Evolutionary conservation across 305 asterid genomes (phyloP).

Genomic region (Petunia hybrid): DNA sequence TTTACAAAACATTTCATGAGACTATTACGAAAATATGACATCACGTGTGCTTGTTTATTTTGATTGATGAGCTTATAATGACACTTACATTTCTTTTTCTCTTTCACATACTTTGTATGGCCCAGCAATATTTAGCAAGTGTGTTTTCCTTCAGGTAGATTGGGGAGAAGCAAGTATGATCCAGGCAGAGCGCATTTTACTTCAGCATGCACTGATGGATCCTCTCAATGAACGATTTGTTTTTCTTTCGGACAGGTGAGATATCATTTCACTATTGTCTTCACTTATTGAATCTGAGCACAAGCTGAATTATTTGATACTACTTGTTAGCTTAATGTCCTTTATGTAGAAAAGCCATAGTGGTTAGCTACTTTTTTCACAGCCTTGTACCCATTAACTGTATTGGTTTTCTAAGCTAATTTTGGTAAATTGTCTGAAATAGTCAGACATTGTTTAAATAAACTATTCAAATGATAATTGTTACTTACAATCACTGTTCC

Average conservation of each 20-base stretch:
- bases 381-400: not conserved
- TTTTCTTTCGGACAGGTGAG: constrained; percentile 93
- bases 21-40: not conserved
- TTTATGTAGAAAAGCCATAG: not conserved
- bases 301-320: not conserved
- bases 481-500: not conserved
- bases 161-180: constrained; percentile 99
- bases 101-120: constrained; percentile 20
- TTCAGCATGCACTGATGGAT: constrained; percentile 79
- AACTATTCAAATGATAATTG: constrained; percentile 3
- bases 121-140: constrained; percentile 47
- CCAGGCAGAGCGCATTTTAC: constrained; percentile 92
- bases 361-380: not conserved
- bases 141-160: constrained; percentile 77
- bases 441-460: not conserved
- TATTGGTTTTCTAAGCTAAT: not conserved
- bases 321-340: constrained; percentile 3
- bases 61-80: constrained; percentile 15
- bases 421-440: constrained; percentile 5
- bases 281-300: constrained; percentile 7
- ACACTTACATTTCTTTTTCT: not conserved
- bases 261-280: not conserved
- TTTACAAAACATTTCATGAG: not conserved
- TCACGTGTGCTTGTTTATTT: not conserved
- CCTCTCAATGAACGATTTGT: constrained; percentile 77